These are phyloP conservation scores for Fusarium virguliforme DNA, from an alignment of 2,329 filamentous ascomycete species.

Conservation along the genomic window DNA sequence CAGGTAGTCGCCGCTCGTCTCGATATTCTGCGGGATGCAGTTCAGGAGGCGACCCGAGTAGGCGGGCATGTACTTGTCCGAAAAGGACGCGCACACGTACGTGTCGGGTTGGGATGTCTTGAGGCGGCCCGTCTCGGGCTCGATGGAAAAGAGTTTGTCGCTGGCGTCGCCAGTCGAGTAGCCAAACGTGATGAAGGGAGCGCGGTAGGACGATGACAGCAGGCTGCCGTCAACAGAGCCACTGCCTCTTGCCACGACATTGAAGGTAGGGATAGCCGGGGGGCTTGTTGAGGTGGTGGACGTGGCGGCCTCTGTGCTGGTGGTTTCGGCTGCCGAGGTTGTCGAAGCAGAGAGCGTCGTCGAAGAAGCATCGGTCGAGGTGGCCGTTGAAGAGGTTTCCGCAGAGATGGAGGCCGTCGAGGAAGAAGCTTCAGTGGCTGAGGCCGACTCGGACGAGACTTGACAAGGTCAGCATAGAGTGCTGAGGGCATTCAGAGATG, in stretches of 20 bases:
- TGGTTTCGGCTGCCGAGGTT: neutral
- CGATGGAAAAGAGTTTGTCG: neutral
- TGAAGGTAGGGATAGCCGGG: neutral
- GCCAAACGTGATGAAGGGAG: neutral
- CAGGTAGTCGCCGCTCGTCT: neutral
- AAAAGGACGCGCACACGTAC: neutral
- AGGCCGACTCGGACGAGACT: neutral
- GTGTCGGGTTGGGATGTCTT: neutral
- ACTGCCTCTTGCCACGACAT: neutral
- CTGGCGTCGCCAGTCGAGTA: neutral
- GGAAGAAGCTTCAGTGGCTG: neutral
- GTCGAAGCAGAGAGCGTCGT: neutral
- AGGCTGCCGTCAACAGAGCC: neutral
- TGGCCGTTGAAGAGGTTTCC: neutral
- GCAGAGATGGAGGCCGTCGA: neutral
- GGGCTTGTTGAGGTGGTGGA: neutral
- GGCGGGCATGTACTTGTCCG: neutral
- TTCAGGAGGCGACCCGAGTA: neutral
- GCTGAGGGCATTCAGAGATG: neutral
- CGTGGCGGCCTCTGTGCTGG: neutral
- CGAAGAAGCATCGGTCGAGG: neutral
- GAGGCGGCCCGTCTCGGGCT: neutral
- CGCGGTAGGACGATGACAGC: neutral
- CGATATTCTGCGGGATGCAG: neutral
- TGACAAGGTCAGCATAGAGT: neutral